A percentile compares a stretch with the other conserved stretches of the same genome.
phyloP scores from a whole-genome alignment of 2,329 filamentous ascomycete genomes.

The Alternaria novae-zelandiae region DNA sequence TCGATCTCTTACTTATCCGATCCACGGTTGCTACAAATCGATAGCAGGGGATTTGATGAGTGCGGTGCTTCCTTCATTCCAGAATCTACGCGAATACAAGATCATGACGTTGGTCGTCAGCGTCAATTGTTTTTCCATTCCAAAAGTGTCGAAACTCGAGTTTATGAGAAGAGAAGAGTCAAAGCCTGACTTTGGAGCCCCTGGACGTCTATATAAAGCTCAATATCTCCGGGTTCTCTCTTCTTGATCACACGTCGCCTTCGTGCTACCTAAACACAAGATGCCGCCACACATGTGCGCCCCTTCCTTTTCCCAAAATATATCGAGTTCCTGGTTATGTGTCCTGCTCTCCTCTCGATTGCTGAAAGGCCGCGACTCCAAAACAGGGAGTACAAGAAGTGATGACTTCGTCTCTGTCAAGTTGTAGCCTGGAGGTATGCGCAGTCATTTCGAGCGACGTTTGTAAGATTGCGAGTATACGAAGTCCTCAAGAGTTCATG shows the following conservation, averaged over 20 bases:
- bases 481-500: background rate
- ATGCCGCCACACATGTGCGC: background rate
- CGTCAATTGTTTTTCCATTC: background rate
- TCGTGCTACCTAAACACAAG: fast-evolving
- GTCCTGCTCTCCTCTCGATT: background rate
- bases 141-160: background rate
- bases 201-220: background rate
- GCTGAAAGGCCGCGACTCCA: background rate
- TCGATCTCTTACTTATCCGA: too few species aligned
- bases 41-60: background rate
- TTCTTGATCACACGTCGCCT: background rate
- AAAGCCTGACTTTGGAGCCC: background rate
- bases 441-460: background rate
- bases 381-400: background rate
- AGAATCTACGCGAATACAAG: background rate
- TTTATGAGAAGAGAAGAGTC: background rate
- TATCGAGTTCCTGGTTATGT: too few species aligned
- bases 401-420: background rate
- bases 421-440: background rate
- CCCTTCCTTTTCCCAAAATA: background rate
- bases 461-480: background rate
- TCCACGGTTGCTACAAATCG: background rate
- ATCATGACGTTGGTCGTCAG: background rate
- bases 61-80: background rate
- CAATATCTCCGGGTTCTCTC: background rate